Percentiles rank a stretch among this genome's conserved stretches.
Conservation (phyloP, 208 protist species). For the Lotmaria passim region DNA sequence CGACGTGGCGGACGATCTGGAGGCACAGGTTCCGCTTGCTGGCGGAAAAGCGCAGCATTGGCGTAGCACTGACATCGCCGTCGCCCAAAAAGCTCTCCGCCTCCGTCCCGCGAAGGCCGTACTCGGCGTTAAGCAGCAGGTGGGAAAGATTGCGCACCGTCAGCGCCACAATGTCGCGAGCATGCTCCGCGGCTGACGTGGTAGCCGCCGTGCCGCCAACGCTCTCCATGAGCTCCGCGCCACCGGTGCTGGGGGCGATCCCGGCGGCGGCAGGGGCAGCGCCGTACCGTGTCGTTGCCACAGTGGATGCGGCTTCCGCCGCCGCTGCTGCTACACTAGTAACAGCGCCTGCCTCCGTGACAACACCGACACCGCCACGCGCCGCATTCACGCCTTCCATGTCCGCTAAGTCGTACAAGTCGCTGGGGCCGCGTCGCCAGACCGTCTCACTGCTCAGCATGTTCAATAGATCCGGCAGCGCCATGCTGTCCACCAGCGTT, state of each 20-base stretch:
- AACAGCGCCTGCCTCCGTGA: neutral
- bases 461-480: constrained; percentile 59
- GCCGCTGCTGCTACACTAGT: neutral
- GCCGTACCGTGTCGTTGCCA: neutral
- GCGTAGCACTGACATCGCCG: neutral
- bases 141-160: constrained; percentile 66
- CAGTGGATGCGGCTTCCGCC: neutral
- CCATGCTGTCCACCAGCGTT: constrained; percentile 52
- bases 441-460: constrained; percentile 34
- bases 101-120: constrained; percentile 33
- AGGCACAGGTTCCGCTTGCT: constrained; percentile 23
- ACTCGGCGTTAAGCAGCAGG: constrained; percentile 62
- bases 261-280: neutral
- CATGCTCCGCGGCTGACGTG: constrained; percentile 29
- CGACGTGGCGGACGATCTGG: constrained; percentile 20
- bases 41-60: constrained; percentile 33
- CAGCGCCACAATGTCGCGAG: constrained; percentile 49
- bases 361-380: neutral
- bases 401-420: constrained; percentile 24
- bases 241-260: neutral
- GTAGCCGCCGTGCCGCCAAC: neutral
- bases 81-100: constrained; percentile 1
- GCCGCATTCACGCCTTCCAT: neutral
- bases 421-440: constrained; percentile 25
- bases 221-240: neutral